Base-by-base conservation (phyloP, 2,329 filamentous ascomycete species). In the Coleophoma crateriformis region DNA sequence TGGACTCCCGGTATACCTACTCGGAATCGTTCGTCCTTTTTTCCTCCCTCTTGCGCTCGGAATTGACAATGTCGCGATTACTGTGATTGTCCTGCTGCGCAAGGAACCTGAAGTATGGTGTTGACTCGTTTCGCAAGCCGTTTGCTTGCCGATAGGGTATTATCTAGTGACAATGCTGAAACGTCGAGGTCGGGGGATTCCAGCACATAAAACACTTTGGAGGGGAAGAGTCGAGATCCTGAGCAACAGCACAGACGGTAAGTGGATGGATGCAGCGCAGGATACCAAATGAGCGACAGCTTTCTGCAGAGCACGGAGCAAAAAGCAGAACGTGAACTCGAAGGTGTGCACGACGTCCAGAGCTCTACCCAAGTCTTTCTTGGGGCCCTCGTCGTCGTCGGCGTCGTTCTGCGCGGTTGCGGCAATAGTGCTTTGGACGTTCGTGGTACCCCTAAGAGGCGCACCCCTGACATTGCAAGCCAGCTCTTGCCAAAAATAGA, bases 41-140 rank as follows among this genome's bases (percentile, higher is more conserved):
- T 27, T 10, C 27, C 27, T 27, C 27, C 27, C 8, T 27, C 27
- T 27, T 27, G 27, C 47, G 48, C 39, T 46, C 39, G 22, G 15
- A 41, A 41, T 22, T 41, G 17, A 41, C 17, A 19, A 41, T 41
- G 17, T 13, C 22, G 39, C 42, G 35, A 42, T 27, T 3, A 27
- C 27, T 27, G 27, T 10, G 6, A 10, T 27, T 27, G 27, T 27
- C 27, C 27, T 27, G 27, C 8, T 27, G 27, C 27, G 27, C 27
- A 27, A 27, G 48, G 44, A 47, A 53, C 40, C 41, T 54, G 45
- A 45, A 50, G 52, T 54, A 48, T 34, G 53, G 45, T 46, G 52
- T 54, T 50, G 49, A 27, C 27, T 27, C 27, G 27, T 58, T 53
- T 65, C 61, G 48, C 50, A 47, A 48, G 43, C 45, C 38, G 22